Base-by-base conservation (phyloP, 1,139 yeast species). In the Magnusiomyces fungicola region DNA sequence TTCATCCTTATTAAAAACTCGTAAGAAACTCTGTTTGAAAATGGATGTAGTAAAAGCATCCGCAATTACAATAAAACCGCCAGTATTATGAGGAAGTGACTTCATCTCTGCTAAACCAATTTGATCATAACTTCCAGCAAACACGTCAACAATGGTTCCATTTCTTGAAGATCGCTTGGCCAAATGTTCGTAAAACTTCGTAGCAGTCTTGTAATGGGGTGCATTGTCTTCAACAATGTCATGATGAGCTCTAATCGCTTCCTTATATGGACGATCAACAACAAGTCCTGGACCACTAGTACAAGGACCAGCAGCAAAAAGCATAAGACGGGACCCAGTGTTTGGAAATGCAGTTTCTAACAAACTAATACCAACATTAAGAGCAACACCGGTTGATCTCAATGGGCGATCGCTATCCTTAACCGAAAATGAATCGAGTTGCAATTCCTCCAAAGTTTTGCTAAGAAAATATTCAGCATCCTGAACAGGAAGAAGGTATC, bases 61-160 rank as follows among this genome's bases (percentile, higher is more conserved):
- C 1, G 96, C 78, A 60, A 92, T 78, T 50, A 92, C 80, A 63
- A 94, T 74, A 33, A 86, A 85, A 69, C 99, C 99, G 60, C 98
- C 98, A 27, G 97, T 92, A 60, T 79, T 75, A 70, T 88, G 87
- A 53, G 95, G 78, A 61, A 94, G 73, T 53, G 85, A 77, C 69
- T 88, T 87, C 97, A 92, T 92, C 72, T 92, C 99, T 60, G 85
- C 83, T 78, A 92, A 83, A 66, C 99, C 99, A 57, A 90, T 86
- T 74, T 92, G 98, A 70, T 92, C 99, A 66, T 89, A 90, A 70
- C 97, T 89, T 53, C 98, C 98, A 37, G 96, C 97, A 70, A 89
- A 90, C 48, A 92, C 80, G 69, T 92, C 98, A 49, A 92, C 81
- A 23, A 94, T 80, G 63, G 89, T 97, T 24, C 94, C 87, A 64